Evolutionary conservation across 2,329 filamentous ascomycete genomes (phyloP).

Genomic region (Cryphonectria nitschkei): DNA sequence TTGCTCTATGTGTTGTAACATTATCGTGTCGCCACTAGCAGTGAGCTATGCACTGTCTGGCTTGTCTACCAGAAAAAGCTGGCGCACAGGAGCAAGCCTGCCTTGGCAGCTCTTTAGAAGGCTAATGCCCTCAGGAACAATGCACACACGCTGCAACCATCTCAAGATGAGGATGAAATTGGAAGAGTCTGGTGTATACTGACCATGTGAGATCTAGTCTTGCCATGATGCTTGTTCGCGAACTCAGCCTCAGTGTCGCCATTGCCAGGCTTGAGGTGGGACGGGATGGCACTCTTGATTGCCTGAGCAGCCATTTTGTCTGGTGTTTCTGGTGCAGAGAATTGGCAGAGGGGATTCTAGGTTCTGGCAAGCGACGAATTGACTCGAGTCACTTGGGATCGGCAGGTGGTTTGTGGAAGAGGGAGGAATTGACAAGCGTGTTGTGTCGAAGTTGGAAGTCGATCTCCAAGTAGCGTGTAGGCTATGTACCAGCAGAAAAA

Average conservation of each 20-base stretch:
- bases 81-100: not conserved
- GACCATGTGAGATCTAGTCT: constrained; percentile 85
- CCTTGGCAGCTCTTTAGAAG: not conserved
- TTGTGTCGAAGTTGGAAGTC: constrained; percentile 24
- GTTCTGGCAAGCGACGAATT: constrained; percentile 1
- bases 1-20: not conserved
- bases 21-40: not conserved
- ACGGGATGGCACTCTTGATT: constrained; percentile 76
- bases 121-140: not conserved
- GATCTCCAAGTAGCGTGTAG: constrained; percentile 13
- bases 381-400: constrained; percentile 4
- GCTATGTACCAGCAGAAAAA: constrained; percentile 21
- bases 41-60: not conserved
- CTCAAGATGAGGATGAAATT: not conserved
- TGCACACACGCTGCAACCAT: not conserved
- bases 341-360: not conserved
- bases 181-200: constrained; percentile 45
- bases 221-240: constrained; percentile 75
- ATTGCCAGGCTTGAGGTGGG: constrained; percentile 75
- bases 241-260: constrained; percentile 53
- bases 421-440: not conserved
- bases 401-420: not conserved
- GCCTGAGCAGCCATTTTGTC: constrained; percentile 66
- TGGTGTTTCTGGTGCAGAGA: constrained; percentile 21
- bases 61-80: not conserved